Conservation (phyloP, 805 yeast species). For the Danielia reshetovae region DNA sequence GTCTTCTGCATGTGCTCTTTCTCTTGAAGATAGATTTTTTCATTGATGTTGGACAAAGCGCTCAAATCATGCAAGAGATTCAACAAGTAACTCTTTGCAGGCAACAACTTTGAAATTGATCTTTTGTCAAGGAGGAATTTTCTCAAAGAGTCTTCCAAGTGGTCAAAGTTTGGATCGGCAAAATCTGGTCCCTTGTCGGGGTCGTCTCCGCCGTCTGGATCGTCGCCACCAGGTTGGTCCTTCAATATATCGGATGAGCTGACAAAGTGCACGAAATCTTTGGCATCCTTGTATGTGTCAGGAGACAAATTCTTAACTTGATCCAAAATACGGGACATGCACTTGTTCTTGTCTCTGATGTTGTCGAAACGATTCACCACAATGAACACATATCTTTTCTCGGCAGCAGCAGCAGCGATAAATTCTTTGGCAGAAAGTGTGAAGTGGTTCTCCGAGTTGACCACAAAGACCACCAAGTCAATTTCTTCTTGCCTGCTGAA, state of each 20-base stretch:
- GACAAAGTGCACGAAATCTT: slow-evolving; percentile 92
- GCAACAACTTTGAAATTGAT: slow-evolving; percentile 81
- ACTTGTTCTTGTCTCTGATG: slow-evolving; percentile 75
- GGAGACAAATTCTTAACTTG: slow-evolving; percentile 87
- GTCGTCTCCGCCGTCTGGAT: slow-evolving; percentile 27
- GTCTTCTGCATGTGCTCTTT: slow-evolving; percentile 44
- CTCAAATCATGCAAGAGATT: slow-evolving; percentile 68
- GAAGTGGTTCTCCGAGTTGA: slow-evolving; percentile 92
- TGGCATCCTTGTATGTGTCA: slow-evolving; percentile 81
- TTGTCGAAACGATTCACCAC: slow-evolving; percentile 91
- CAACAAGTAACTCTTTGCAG: slow-evolving; percentile 82
- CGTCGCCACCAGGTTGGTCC: slow-evolving; percentile 32
- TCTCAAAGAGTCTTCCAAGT: slow-evolving; percentile 77
- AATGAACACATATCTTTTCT: slow-evolving; percentile 86
- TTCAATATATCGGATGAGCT: slow-evolving; percentile 53
- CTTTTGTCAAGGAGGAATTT: slow-evolving; percentile 86
- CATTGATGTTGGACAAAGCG: slow-evolving; percentile 59
- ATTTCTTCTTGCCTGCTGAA: slow-evolving; percentile 96
- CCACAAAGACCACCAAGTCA: slow-evolving; percentile 93
- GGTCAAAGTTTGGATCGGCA: slow-evolving; percentile 68
- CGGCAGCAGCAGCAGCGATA: slow-evolving; percentile 83
- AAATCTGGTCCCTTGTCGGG: slow-evolving; percentile 26
- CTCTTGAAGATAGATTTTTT: slow-evolving; percentile 48
- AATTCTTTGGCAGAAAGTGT: slow-evolving; percentile 94
- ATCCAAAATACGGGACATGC: slow-evolving; percentile 70